Evolutionary conservation across 129 eudicot genomes (phyloP).

Genomic region (Tanacetum coccineum): DNA sequence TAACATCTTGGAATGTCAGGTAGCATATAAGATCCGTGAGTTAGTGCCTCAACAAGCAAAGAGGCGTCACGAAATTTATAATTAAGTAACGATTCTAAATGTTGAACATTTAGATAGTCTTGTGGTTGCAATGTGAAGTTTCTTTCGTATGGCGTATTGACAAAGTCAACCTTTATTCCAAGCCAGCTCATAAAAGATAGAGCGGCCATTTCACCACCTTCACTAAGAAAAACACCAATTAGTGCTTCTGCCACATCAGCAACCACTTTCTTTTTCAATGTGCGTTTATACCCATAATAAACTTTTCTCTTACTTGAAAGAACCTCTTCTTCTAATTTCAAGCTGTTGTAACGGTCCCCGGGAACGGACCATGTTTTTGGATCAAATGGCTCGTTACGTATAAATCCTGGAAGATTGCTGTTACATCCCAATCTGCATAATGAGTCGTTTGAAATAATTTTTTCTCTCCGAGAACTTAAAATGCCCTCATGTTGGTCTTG

Average conservation of each 20-base stretch:
- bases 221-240: constrained; percentile 68
- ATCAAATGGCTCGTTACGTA: constrained; percentile 68
- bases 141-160: constrained; percentile 37
- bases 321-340: constrained; percentile 32
- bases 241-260: constrained; percentile 93
- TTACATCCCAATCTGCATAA: constrained; percentile 81
- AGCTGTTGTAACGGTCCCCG: constrained; percentile 36
- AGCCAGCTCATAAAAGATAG: constrained; percentile 80
- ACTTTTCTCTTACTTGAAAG: constrained; percentile 37
- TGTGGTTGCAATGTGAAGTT: constrained; percentile 37
- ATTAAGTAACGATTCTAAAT: constrained; percentile 44
- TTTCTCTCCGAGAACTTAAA: constrained; percentile 45
- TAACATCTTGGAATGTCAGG: constrained; percentile 82
- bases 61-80: constrained; percentile 62
- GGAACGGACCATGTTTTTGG: constrained; percentile 77
- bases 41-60: constrained; percentile 79
- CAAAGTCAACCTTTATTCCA: constrained; percentile 63
- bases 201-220: constrained; percentile 79
- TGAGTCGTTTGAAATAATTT: constrained; percentile 51
- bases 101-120: constrained; percentile 33
- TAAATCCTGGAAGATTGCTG: constrained; percentile 79
- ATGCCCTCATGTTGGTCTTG: constrained; percentile 74
- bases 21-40: constrained; percentile 88
- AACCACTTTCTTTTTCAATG: constrained; percentile 48
- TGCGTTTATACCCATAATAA: constrained; percentile 35